A percentile compares a stretch with the other conserved stretches of the same genome.
Evolutionary conservation across 2,329 filamentous ascomycete genomes (phyloP).

Genomic region (Clonostachys byssicola): DNA sequence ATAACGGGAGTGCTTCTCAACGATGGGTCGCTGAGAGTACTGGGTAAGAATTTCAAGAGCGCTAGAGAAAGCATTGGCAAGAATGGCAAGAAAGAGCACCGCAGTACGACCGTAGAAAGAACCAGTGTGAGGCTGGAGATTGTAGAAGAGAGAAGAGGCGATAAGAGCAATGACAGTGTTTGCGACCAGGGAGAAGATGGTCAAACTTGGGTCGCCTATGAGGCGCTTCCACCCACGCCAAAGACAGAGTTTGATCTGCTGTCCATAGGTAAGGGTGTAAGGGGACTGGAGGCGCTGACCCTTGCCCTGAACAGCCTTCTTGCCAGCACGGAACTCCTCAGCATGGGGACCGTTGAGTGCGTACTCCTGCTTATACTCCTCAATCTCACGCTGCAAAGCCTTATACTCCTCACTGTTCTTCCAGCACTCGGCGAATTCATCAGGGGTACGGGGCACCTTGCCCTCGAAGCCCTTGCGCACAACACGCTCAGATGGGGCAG

Average conservation of each 20-base stretch:
- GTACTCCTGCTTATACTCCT: constrained; percentile 14
- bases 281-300: constrained; percentile 40
- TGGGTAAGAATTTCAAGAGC: constrained; percentile 28
- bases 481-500: constrained; percentile 51
- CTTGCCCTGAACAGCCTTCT: constrained; percentile 16
- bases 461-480: constrained; percentile 49
- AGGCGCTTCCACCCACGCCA: constrained; percentile 33
- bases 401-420: constrained; percentile 17
- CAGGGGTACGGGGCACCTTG: constrained; percentile 18
- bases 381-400: constrained; percentile 16
- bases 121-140: constrained; percentile 29
- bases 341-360: constrained; percentile 14
- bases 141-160: constrained; percentile 43
- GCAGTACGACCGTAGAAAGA: constrained; percentile 38
- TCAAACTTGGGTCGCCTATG: constrained; percentile 31
- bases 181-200: constrained; percentile 39
- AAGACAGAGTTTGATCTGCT: constrained; percentile 38
- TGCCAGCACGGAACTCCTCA: constrained; percentile 15
- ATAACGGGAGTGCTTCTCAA: constrained; percentile 34
- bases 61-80: constrained; percentile 39
- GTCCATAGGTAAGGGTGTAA: constrained; percentile 39
- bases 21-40: constrained; percentile 28
- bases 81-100: constrained; percentile 41
- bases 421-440: constrained; percentile 31
- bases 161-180: constrained; percentile 42